Evolutionary conservation across 2,329 filamentous ascomycete genomes (phyloP).

Genomic region (Gremmenia infestans): DNA sequence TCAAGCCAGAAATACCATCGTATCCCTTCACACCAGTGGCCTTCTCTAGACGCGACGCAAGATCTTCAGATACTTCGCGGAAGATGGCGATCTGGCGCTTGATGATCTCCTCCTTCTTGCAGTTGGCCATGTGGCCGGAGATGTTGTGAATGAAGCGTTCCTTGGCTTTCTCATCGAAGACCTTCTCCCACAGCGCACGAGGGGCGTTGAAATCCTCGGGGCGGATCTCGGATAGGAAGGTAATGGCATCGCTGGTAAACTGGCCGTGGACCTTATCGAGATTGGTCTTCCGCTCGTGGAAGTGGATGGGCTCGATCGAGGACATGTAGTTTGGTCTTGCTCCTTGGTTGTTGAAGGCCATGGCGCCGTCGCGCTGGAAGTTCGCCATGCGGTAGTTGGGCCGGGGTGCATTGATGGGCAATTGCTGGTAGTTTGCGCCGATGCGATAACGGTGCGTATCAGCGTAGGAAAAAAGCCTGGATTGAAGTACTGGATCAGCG

Average conservation of each 20-base stretch:
- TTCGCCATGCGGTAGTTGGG: conserved; percentile 32
- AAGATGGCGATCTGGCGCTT: conserved; percentile 63
- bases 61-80: conserved; percentile 54
- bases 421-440: conserved; percentile 53
- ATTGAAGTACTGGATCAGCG: conserved; percentile 63
- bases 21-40: conserved; percentile 58
- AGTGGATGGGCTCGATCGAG: conserved; percentile 32
- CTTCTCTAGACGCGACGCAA: conserved; percentile 56
- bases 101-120: conserved; percentile 53
- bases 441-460: conserved; percentile 55
- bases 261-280: conserved; percentile 36
- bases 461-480: conserved; percentile 63
- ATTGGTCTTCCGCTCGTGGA: conserved; percentile 33
- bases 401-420: conserved; percentile 39
- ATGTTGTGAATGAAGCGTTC: conserved; percentile 57
- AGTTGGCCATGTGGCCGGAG: conserved; percentile 55
- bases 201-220: conserved; percentile 40
- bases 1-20: conserved; percentile 47
- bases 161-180: conserved; percentile 53
- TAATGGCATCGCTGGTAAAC: conserved; percentile 39
- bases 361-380: conserved; percentile 36
- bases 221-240: conserved; percentile 38
- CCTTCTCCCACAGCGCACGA: conserved; percentile 54
- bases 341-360: conserved; percentile 41
- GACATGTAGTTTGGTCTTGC: conserved; percentile 42